phyloP scores from a whole-genome alignment of 2,329 filamentous ascomycete genomes.

The Ilyonectria sp. region DNA sequence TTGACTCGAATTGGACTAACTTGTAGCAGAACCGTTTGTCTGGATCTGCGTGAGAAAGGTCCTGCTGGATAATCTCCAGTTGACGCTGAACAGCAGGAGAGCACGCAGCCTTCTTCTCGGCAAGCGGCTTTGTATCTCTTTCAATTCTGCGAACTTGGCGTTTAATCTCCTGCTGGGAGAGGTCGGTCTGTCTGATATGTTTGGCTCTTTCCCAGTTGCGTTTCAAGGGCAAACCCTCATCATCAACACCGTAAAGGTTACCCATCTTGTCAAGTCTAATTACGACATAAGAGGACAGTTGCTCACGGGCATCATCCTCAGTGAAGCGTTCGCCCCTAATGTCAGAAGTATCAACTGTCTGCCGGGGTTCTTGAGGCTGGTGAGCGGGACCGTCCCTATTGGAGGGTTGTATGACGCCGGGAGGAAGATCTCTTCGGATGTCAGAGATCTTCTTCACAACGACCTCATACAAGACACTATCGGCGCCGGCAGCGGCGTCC shows the following conservation, averaged over 20 bases:
- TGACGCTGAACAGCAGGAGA: conserved; percentile 57
- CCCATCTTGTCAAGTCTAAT: conserved; percentile 59
- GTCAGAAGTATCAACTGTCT: conserved; percentile 51
- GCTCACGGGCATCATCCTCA: conserved; percentile 56
- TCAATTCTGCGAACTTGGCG: conserved; percentile 57
- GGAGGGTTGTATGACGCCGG: not conserved
- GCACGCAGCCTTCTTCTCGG: conserved; percentile 58
- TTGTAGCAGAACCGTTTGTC: conserved; percentile 58
- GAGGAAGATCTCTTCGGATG: not conserved
- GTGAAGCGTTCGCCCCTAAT: conserved; percentile 56
- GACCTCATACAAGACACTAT: too few species aligned
- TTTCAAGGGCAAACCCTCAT: conserved; percentile 51
- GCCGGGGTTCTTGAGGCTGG: conserved; percentile 16
- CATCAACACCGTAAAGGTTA: conserved; percentile 52
- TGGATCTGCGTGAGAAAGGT: conserved; percentile 52
- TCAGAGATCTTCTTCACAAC: not conserved
- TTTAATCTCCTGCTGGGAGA: conserved; percentile 56
- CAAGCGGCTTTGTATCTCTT: conserved; percentile 48
- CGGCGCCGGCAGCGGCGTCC: conserved; percentile 7
- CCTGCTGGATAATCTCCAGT: conserved; percentile 56
- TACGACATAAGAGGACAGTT: conserved; percentile 58
- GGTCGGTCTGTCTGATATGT: conserved; percentile 51
- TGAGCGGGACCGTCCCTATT: conserved; percentile 5
- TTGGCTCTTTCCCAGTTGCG: conserved; percentile 60
- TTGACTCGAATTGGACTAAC: conserved; percentile 62